Evolutionary conservation across 108 stramenopile genomes (phyloP).

Genomic region (Pseudonitzschia multistriata): DNA sequence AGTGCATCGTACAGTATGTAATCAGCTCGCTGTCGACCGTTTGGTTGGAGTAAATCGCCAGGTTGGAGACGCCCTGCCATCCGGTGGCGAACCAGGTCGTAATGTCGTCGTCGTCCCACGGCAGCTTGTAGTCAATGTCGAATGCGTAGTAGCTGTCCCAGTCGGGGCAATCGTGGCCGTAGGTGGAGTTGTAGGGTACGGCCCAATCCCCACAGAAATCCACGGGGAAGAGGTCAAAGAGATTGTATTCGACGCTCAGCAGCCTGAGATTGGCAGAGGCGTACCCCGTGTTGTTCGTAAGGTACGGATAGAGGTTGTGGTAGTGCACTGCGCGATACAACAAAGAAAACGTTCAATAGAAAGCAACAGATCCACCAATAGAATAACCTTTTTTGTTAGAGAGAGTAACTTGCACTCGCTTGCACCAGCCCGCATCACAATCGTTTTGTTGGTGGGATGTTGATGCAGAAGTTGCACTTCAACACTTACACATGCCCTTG

Average conservation of each 20-base stretch:
- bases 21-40: conserved; percentile 2
- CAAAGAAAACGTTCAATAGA: too few species aligned
- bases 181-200: conserved; percentile 2
- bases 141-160: conserved; percentile 34
- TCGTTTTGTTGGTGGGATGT: too few species aligned
- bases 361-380: too few species aligned
- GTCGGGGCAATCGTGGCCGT: conserved; percentile 23
- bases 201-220: conserved; percentile 37
- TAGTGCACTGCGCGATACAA: conserved; percentile 19
- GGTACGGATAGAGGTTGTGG: conserved; percentile 13
- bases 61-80: conserved; percentile 25
- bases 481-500: conserved; percentile 33
- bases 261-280: conserved; percentile 29
- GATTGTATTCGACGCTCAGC: conserved; percentile 32
- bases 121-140: conserved; percentile 31
- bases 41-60: conserved; percentile 19
- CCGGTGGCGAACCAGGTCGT: conserved; percentile 44
- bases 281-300: conserved; percentile 27
- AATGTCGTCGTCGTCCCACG: conserved; percentile 21
- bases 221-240: conserved; percentile 27
- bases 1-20: conserved; percentile 26
- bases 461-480: background rate
- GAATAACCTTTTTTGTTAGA: too few species aligned
- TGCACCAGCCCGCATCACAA: too few species aligned
- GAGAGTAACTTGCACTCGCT: too few species aligned